Evolutionary conservation across 495 filamentous ascomycete species (phyloP).

Genomic region (Aspergillus nidulans): DNA sequence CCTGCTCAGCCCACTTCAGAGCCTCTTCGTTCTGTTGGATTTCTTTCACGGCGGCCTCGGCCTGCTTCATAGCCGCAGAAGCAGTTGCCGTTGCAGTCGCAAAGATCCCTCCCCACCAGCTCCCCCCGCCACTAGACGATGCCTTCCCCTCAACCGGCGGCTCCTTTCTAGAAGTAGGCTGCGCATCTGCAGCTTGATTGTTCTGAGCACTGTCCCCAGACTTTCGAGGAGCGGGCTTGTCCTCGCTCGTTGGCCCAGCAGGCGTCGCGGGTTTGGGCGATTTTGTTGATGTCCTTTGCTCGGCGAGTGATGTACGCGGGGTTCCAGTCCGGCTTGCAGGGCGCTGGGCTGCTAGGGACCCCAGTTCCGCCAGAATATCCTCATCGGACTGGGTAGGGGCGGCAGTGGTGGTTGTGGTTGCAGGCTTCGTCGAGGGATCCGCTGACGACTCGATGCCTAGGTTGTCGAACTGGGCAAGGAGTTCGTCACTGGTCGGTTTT

Average conservation of each 20-base stretch:
- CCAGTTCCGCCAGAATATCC: slow-evolving; percentile 83
- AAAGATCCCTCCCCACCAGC: slow-evolving; percentile 91
- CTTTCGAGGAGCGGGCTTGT: slow-evolving; percentile 57
- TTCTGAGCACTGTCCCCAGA: slow-evolving; percentile 70
- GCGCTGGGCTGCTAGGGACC: slow-evolving; percentile 66
- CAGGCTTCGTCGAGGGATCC: slow-evolving; percentile 38
- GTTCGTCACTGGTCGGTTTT: slow-evolving; percentile 70
- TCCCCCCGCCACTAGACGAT: slow-evolving; percentile 48
- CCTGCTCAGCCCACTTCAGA: slow-evolving; percentile 90
- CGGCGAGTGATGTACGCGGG: slow-evolving; percentile 63
- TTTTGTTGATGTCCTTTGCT: slow-evolving; percentile 42
- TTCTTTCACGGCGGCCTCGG: slow-evolving; percentile 88
- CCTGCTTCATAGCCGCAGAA: slow-evolving; percentile 83
- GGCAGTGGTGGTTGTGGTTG: slow-evolving; percentile 29
- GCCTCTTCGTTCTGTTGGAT: slow-evolving; percentile 96
- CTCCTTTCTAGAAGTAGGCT: slow-evolving; percentile 28
- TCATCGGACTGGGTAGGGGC: slow-evolving; percentile 46
- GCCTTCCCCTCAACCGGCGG: slow-evolving; percentile 23
- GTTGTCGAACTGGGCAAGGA: slow-evolving; percentile 75
- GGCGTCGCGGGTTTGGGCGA: slow-evolving; percentile 59
- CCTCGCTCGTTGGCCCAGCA: slow-evolving; percentile 54
- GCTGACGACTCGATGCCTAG: slow-evolving; percentile 51
- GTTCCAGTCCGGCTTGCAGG: slow-evolving; percentile 73
- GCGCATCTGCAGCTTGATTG: slow-evolving; percentile 45
- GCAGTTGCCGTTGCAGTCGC: slow-evolving; percentile 53